A percentile compares a stretch with the other conserved stretches of the same genome.
These are phyloP conservation scores for Allium sativum DNA, from an alignment of 106 monocot species.

Conservation along the genomic window DNA sequence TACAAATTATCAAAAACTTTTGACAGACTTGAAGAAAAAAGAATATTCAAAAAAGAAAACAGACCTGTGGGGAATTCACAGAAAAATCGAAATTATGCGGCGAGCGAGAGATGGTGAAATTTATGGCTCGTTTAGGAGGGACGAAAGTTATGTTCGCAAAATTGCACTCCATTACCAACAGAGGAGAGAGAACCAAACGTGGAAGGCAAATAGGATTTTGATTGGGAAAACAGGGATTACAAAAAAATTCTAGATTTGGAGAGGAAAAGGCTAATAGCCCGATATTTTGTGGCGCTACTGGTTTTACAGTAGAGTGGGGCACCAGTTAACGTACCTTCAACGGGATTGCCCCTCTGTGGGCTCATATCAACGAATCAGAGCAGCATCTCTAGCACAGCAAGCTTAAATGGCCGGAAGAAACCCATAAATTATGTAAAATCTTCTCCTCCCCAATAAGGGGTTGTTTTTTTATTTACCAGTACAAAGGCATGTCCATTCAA, in stretches of 20 bases:
- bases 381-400: too few species aligned
- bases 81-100: constrained; percentile 15
- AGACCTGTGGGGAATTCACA: constrained; percentile 7
- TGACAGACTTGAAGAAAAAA: not conserved
- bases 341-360: too few species aligned
- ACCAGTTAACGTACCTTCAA: too few species aligned
- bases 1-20: not conserved
- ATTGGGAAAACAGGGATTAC: not conserved
- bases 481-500: too few species aligned
- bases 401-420: too few species aligned
- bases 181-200: not conserved
- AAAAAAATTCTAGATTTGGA: not conserved
- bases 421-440: too few species aligned
- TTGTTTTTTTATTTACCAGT: too few species aligned
- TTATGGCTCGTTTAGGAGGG: constrained; percentile 8
- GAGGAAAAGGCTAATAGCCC: too few species aligned
- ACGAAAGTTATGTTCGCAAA: constrained; percentile 8
- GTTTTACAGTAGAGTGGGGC: too few species aligned
- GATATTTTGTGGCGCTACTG: too few species aligned
- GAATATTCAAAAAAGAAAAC: not conserved
- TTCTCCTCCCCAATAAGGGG: too few species aligned
- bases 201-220: not conserved
- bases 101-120: constrained; percentile 1
- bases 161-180: constrained; percentile 7
- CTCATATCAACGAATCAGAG: too few species aligned